phyloP scores from a whole-genome alignment of 768 basidiomycete genomes.

The Collybia sp. region DNA sequence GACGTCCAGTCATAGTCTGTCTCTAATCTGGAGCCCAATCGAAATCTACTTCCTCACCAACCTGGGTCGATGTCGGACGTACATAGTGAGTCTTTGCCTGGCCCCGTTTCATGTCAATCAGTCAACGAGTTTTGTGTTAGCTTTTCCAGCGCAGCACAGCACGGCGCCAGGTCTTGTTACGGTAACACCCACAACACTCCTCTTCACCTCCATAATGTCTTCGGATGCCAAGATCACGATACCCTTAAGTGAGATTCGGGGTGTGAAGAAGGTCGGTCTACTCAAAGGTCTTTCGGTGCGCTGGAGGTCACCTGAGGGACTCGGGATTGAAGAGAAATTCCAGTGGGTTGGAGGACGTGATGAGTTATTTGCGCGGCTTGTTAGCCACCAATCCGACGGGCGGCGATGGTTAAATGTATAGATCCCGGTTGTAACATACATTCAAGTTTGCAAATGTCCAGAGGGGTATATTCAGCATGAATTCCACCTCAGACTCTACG shows the following conservation, averaged over 20 bases:
- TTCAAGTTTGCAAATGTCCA: no score
- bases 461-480: no score
- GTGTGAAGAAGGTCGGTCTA: slow-evolving; percentile 53
- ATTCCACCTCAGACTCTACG: no score
- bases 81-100: no score
- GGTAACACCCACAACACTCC: slow-evolving; percentile 40
- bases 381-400: slow-evolving; percentile 37
- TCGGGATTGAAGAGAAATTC: slow-evolving; percentile 49
- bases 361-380: slow-evolving; percentile 61
- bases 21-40: no score
- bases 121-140: slow-evolving; percentile 25
- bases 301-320: slow-evolving; percentile 30
- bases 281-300: slow-evolving; percentile 48
- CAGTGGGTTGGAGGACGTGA: slow-evolving; percentile 57
- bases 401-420: slow-evolving; percentile 45
- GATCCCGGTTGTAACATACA: slow-evolving; percentile 4
- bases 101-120: not conserved
- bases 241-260: slow-evolving; percentile 39
- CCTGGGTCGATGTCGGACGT: no score
- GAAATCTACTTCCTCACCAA: no score
- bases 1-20: no score
- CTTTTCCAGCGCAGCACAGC: slow-evolving; percentile 55
- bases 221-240: slow-evolving; percentile 40
- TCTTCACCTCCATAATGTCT: slow-evolving; percentile 52
- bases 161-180: slow-evolving; percentile 58